Evolutionary conservation across 345 rosid species (phyloP).

Genomic region (Gossypium stocksii): DNA sequence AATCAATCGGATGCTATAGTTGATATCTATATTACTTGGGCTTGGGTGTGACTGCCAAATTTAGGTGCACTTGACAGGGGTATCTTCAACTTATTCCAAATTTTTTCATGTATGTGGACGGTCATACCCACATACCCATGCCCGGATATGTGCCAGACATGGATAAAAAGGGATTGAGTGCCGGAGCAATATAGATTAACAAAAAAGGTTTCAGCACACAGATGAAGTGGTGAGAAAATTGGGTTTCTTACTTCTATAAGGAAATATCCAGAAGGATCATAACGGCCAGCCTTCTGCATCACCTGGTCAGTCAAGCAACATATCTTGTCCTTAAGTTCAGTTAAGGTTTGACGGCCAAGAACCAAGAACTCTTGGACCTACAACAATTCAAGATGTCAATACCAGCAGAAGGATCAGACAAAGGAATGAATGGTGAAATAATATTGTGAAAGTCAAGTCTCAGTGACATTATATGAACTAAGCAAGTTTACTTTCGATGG

Average conservation of each 20-base stretch:
- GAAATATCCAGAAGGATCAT: constrained; percentile 87
- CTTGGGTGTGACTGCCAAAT: neutral
- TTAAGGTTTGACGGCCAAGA: constrained; percentile 62
- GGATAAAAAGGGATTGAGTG: neutral
- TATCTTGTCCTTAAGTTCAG: constrained; percentile 75
- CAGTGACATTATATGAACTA: neutral
- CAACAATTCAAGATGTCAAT: constrained; percentile 11
- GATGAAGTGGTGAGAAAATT: neutral
- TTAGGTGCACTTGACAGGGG: neutral
- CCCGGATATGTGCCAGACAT: neutral
- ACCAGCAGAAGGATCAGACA: neutral
- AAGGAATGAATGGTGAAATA: neutral
- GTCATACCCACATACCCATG: neutral
- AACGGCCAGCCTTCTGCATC: constrained; percentile 64
- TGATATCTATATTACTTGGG: neutral
- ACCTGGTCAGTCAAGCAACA: constrained; percentile 65
- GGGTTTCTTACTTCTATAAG: constrained; percentile 60
- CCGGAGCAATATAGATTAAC: neutral
- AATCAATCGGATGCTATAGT: neutral
- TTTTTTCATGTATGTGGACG: neutral
- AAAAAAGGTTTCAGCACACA: neutral
- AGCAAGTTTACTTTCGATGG: neutral
- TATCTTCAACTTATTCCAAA: neutral
- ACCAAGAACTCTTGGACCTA: constrained; percentile 87
- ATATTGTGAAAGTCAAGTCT: neutral